Evolutionary conservation across 179 eudicot species (phyloP), one percentile per base, ranked within the genome.

Genomic region (Heliamphora pulchella): DNA sequence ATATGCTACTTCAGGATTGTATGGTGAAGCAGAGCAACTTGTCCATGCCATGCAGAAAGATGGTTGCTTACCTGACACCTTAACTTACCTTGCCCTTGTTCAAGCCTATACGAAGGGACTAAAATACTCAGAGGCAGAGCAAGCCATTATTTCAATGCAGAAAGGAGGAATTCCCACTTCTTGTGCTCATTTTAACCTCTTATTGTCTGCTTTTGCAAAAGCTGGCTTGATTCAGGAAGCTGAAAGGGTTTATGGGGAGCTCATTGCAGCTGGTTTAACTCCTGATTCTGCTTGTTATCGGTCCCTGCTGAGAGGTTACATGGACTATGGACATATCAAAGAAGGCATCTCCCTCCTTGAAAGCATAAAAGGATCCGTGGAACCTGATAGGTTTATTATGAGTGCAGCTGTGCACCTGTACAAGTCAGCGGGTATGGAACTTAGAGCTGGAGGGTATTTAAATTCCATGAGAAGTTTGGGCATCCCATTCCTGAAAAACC

Each of bases 341-440:
- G 82, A 90, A 81, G 96, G 97, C 78, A 90, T 93, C 44, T 75
- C 84, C 44, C 82, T 91, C 80, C 90, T 86, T 74, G 91, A 89
- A 85, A 88, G 86, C 68, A 85, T 89, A 48, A 80, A 82, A 73
- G 82, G 72, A 10, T 66, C 61, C 8, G 79, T 84, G 2, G 83
- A 80, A 79, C 77, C 82, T 7, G 96, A 93, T 82, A 82, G 90
- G 81, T 91, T 88, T 81, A 81, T 87, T 13, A 82, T 89, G 91
- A 93, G 96, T 85, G 93, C 88, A 58, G 97, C 91, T 53, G 92
- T 88, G 78, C 90, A 88, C 69, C 75, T 93, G 31, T 93, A 90
- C 86, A 88, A 74, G 85, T 84, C 87, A 62, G 91, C 74, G 0
- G 90, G 89, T 55, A 71, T 83, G 78, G 88, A 83, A 53, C 66